A percentile compares a stretch with the other conserved stretches of the same genome.
Conservation (phyloP, 202 grass and related monocot species). For the Setaria viridis region DNA sequence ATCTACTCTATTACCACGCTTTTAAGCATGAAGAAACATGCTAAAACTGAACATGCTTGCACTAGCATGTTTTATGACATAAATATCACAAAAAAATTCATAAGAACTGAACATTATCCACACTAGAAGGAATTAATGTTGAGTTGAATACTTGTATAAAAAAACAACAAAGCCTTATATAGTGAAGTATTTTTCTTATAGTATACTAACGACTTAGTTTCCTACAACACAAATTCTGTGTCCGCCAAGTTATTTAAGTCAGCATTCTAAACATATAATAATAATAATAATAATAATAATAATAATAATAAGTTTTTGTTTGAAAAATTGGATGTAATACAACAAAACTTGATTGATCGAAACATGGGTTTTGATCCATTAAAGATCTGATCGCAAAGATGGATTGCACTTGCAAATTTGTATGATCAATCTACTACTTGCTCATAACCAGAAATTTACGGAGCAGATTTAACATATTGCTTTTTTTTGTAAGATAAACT, state of each 20-base stretch:
- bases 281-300: not conserved
- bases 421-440: not conserved
- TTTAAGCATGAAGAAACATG: too few relatives aligned
- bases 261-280: not conserved
- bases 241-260: not conserved
- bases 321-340: not conserved
- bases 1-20: constrained; percentile 1
- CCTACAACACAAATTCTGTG: constrained; percentile 5
- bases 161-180: constrained; percentile 1
- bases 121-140: not conserved
- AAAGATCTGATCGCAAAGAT: not conserved
- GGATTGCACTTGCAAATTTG: not conserved
- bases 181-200: constrained; percentile 13
- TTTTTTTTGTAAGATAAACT: not conserved
- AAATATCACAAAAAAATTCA: constrained; percentile 14
- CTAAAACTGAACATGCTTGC: not conserved
- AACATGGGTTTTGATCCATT: not conserved
- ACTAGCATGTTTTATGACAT: not conserved
- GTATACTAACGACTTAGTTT: constrained; percentile 38
- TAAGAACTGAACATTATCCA: not conserved
- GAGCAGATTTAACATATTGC: not conserved
- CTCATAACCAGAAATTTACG: not conserved
- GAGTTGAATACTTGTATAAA: constrained; percentile 22
- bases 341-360: not conserved
- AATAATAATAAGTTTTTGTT: not conserved